Evolutionary conservation across 2,329 filamentous ascomycete genomes (phyloP), one percentile per base, ranked within the genome.

Genomic region (Peltaster fructicola): DNA sequence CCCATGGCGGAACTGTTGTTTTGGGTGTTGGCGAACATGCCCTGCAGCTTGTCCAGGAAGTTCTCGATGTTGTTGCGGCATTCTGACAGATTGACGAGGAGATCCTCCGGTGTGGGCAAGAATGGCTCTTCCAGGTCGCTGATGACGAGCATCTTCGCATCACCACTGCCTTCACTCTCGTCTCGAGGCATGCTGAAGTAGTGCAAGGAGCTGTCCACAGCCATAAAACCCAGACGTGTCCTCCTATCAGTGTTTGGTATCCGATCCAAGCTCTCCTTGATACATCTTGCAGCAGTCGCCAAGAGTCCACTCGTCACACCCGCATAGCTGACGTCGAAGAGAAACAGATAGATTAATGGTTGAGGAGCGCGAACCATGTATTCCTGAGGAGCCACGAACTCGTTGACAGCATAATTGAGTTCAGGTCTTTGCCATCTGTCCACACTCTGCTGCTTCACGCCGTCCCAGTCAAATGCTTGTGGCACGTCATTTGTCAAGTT

Each of bases 391-490:
- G 88, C 88, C 38, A 98, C 79, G 47, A 93, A 98, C 47, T 98
- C 88, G 32, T 92, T 84, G 17, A 95, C 82, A n/a, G 82, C 68
- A 48, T 93, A 76, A 56, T 98, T 98, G 32, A 98, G 63, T 50
- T 98, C 88, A 18, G 81, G 68, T 40, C 88, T 67, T 50, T 90
- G 74, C 77, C 88, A 91, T 46, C 88, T 65, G 50, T 98, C 85
- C 24, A 90, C 74, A 25, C 72, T 77, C 59, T 91, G 84, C 53
- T 95, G 85, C 27, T 82, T 65, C 21, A 80, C 75, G 16, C 81
- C 74, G 53, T 98, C 88, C 88, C 88, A 98, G 50, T 98, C 88
- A 39, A 98, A 98, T 17, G 84, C 84, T 54, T 98, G 88, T n/a
- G 88, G 88, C 18, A 95, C 85, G 42, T 98, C 88, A 50, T 98